Conservation (phyloP, 371 early-diverging fungal species). For the Chytridium lagenaria region DNA sequence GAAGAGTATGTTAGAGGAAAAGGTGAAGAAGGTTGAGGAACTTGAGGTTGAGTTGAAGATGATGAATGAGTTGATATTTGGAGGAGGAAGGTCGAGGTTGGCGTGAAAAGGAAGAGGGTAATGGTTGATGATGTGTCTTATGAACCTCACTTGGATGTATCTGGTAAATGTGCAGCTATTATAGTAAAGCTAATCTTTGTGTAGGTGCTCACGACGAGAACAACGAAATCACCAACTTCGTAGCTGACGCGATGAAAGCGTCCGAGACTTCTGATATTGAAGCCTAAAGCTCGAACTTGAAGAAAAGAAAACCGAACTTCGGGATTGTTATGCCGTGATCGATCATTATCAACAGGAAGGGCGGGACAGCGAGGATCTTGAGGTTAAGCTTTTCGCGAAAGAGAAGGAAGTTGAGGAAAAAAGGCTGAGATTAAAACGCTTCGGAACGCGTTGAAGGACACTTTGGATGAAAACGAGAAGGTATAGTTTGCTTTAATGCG, state of each 20-base stretch:
- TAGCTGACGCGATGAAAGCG: background rate
- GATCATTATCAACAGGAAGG: background rate
- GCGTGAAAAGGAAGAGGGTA: too few species aligned
- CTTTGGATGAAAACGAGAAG: background rate
- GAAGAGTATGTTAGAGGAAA: too few species aligned
- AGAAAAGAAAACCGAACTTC: background rate
- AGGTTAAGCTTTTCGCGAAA: background rate
- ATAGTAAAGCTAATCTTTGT: too few species aligned
- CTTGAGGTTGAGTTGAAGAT: too few species aligned
- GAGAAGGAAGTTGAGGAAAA: background rate
- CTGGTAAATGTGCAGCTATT: too few species aligned
- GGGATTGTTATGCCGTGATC: background rate
- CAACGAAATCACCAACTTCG: background rate
- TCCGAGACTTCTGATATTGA: background rate
- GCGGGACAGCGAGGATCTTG: background rate
- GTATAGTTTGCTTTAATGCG: background rate
- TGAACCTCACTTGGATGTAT: too few species aligned
- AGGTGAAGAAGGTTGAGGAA: too few species aligned
- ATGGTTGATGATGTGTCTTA: too few species aligned
- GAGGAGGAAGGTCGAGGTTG: too few species aligned
- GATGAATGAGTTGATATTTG: too few species aligned
- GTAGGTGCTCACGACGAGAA: background rate
- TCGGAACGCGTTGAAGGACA: background rate
- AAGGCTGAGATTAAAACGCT: background rate
- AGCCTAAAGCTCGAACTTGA: background rate